Evolutionary conservation across 108 stramenopile genomes (phyloP).

Genomic region (Pseudonitzschia pungens): DNA sequence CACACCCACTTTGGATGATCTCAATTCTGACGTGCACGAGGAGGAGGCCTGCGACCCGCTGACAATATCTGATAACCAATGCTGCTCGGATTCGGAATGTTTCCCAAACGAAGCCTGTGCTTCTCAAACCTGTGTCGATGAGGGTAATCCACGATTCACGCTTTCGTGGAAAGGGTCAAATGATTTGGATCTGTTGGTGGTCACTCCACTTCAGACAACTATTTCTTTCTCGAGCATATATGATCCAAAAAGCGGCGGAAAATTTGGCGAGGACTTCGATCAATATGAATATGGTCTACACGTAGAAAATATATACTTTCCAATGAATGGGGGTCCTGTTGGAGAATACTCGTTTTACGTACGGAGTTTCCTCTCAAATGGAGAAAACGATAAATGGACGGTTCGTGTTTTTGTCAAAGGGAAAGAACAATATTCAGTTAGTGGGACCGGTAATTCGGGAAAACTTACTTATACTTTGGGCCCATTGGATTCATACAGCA

Average conservation of each 20-base stretch:
- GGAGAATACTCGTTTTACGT: conserved; percentile 32
- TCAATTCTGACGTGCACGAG: neutral
- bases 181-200: conserved; percentile 29
- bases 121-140: conserved; percentile 25
- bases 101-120: conserved; percentile 23
- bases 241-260: conserved; percentile 43
- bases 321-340: conserved; percentile 1
- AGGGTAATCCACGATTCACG: conserved; percentile 35
- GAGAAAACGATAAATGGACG: conserved; percentile 27
- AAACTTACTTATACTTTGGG: conserved; percentile 15
- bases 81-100: conserved; percentile 30
- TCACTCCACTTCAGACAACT: conserved; percentile 21
- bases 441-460: conserved; percentile 23
- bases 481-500: neutral
- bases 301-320: conserved; percentile 35
- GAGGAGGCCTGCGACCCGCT: conserved; percentile 11
- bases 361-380: conserved; percentile 20
- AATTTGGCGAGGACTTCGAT: conserved; percentile 49
- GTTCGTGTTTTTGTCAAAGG: conserved; percentile 28
- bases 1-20: too few relatives aligned
- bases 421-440: conserved; percentile 5
- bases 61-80: conserved; percentile 2
- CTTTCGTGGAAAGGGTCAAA: conserved; percentile 30
- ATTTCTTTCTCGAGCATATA: conserved; percentile 34
- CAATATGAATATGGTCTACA: conserved; percentile 35